phyloP scores from a whole-genome alignment of 257 asterid genomes.

The Fraxinus quadrangulata region DNA sequence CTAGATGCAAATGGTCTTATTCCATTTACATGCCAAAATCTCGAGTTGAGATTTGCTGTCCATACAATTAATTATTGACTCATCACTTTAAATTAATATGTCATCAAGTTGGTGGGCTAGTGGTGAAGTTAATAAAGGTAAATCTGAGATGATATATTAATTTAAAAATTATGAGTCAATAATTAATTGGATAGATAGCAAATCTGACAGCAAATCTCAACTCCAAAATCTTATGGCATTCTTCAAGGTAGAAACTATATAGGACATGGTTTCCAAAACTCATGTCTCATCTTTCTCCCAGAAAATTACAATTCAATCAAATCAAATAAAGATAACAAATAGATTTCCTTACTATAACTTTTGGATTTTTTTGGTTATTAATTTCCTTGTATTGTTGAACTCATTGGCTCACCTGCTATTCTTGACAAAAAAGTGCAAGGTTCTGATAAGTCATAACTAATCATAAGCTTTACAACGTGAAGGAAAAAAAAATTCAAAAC shows the following conservation, averaged over 20 bases:
- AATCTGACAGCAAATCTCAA: too few relatives aligned
- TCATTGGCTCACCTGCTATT: not conserved
- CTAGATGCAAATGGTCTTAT: not conserved
- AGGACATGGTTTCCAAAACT: not conserved
- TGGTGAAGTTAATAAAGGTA: too few relatives aligned
- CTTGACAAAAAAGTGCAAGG: not conserved
- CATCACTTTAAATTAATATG: too few relatives aligned
- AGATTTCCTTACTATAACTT: not conserved
- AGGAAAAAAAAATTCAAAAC: not conserved
- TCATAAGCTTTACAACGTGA: not conserved
- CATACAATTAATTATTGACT: too few relatives aligned
- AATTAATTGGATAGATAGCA: too few relatives aligned
- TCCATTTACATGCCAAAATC: not conserved
- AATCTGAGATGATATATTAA: too few relatives aligned
- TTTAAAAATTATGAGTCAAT: too few relatives aligned
- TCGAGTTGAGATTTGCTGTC: too few relatives aligned
- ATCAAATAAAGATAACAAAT: not conserved
- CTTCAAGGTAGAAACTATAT: not conserved
- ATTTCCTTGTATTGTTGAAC: not conserved
- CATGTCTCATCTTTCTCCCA: not conserved
- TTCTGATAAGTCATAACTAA: constrained; percentile 1
- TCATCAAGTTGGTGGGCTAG: too few relatives aligned
- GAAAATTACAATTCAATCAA: not conserved
- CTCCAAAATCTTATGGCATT: not conserved
- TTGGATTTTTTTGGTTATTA: not conserved